Evolutionary conservation across 371 early-diverging fungal species (phyloP), one percentile per base, ranked within the genome.

Genomic region (Rhizopus sp.): DNA sequence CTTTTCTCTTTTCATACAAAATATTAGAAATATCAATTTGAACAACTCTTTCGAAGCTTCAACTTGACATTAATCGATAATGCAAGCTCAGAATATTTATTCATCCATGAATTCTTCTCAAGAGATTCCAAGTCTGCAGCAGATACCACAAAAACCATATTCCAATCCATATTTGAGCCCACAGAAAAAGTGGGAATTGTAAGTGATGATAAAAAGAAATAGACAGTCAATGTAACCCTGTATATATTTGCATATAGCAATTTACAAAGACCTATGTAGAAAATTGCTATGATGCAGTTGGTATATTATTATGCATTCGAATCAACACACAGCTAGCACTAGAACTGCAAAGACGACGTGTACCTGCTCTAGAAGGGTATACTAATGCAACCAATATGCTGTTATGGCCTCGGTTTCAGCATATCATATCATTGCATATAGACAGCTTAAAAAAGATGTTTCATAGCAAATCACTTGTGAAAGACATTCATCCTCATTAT

Each of bases 371-470:
- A 23, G 92, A 93, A 60, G 85, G 83, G 59, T 97, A 90, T 60
- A 80, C 89, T 35, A 91, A 94, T 71, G 82, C 88, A 13, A 83
- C 88, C 40, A 93, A 93, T 59, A 93, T 93, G 88, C 65, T 89
- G n/a, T 73, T 97, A 31, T 95, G 95, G 96, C 96, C 96, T 13
- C 76, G 93, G 8, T 96, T 93, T 68, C 94, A 94, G 58, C 72
- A 86, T 37, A 82, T 97, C 12, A 88, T 97, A 69, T 89, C 93
- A 50, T 62, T 90, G 63, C 95, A 96, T 65, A 83, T 92, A 4
- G 93, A 95, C 47, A 93, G 92, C 53, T 66, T 93, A 34, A 83
- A 82, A 39, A 91, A 89, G 53, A 80, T 81, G 75, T 83, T 83
- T 6, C 70, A 73, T 48, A 80, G 63, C 16, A 87, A 81, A 59